Conservation (phyloP, 176 grass and related monocot species). For the Zea luxurians region DNA sequence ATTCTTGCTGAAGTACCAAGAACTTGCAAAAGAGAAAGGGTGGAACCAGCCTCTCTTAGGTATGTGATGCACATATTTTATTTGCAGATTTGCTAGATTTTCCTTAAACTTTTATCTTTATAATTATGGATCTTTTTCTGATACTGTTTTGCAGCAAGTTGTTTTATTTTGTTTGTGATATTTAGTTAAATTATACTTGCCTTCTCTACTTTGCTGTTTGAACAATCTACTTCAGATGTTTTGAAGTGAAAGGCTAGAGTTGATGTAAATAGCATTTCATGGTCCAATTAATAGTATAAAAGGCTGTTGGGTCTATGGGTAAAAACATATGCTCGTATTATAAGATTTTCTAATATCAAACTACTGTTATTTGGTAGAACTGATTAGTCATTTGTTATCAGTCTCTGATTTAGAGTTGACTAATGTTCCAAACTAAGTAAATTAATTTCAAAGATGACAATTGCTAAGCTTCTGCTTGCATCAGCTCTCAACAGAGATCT, state of each 20-base stretch:
- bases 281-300: not conserved
- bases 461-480: not conserved
- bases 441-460: not conserved
- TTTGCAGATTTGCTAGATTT: conserved; percentile 2
- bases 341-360: not conserved
- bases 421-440: not conserved
- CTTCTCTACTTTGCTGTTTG: not conserved
- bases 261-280: conserved; percentile 1
- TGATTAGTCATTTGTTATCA: conserved; percentile 5
- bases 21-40: conserved; percentile 71
- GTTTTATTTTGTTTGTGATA: conserved; percentile 18
- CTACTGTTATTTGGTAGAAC: not conserved
- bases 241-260: not conserved
- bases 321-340: conserved; percentile 23
- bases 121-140: not conserved
- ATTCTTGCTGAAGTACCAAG: conserved; percentile 78
- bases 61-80: conserved; percentile 39
- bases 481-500: not conserved
- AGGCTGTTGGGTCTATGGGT: not conserved
- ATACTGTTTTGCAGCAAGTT: not conserved
- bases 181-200: conserved; percentile 13
- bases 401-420: not conserved
- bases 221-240: not conserved
- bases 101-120: not conserved
- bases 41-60: conserved; percentile 86